Conservation (phyloP, 2,329 filamentous ascomycete species). For the Westerdykella ornata region DNA sequence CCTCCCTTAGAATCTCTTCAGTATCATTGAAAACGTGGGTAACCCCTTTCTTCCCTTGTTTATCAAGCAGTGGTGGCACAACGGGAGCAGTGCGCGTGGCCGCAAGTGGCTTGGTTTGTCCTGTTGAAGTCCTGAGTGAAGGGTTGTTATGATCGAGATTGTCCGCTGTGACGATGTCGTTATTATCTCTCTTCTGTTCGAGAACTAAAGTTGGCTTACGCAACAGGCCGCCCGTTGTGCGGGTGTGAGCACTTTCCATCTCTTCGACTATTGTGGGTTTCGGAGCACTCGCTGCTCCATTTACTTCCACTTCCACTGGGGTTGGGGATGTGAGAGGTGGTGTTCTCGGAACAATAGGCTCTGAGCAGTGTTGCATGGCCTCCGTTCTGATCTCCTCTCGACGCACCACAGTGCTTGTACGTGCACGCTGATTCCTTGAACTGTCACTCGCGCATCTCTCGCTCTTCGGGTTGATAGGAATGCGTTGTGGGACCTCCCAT, state of each 20-base stretch:
- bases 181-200: background rate
- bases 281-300: background rate
- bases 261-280: background rate
- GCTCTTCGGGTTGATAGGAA: constrained; percentile 1
- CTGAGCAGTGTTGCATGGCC: too few relatives aligned
- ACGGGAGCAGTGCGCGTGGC: background rate
- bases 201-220: background rate
- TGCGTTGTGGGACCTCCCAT: constrained; percentile 10
- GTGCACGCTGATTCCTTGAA: background rate
- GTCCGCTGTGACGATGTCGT: background rate
- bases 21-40: constrained; percentile 16
- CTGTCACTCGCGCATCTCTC: background rate
- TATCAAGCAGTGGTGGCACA: too few relatives aligned
- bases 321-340: constrained; percentile 2
- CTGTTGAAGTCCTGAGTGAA: too few relatives aligned
- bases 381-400: too few relatives aligned
- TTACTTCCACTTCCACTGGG: background rate
- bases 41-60: constrained; percentile 17
- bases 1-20: constrained; percentile 13
- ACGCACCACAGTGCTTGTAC: too few relatives aligned
- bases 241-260: background rate
- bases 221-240: background rate
- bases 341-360: background rate
- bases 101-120: background rate
- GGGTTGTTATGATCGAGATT: too few relatives aligned